Base-by-base conservation (phyloP, 371 early-diverging fungal genomes). In the Modicella reniformis region DNA sequence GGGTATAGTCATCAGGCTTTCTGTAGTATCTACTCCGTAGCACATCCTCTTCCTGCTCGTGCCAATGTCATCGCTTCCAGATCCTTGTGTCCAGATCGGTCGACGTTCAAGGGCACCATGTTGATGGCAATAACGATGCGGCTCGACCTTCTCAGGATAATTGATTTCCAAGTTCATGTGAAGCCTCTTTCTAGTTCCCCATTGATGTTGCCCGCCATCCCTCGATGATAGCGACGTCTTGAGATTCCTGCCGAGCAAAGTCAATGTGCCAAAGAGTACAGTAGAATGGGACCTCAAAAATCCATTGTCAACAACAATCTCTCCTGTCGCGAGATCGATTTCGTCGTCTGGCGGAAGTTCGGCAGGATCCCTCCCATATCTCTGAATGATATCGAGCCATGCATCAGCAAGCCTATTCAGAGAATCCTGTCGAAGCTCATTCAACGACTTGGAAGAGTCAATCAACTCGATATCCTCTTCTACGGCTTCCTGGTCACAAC, bases 291-390 rank as follows among this genome's bases (percentile, higher is more conserved):
- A 53, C 25, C 56, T 19, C 15, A 68, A 55, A 28, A 61, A 25
- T 2, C 68, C 68, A 29, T 68, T 60, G 41, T 68, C 68, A 21
- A 68, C 68, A 10, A 68, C 48, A 5, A 68, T 32, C 29, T 60
- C 57, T 19, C 68, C 68, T 23, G 68, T 68, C 15, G 19, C n/a
- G 4, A 68, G 62, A 33, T 68, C 68, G 26, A 68, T 60, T 25
- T 56, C 68, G 23, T 68, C 68, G 52, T 68, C 68, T 8, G 68
- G 51, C 13, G 66, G 59, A 1, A 66, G 51, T 8, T 66, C 66
- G 2, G 41, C 37, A 34, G 25, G 15, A 1, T 60, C 61, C 56
- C 51, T 60, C 34, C 61, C 68, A 48, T 68, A 68, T 17, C 68
- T 53, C 47, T 59, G 55, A 55, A 68, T 60, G 37, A 68, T 68